Conservation (phyloP, 164 flowering plant genomes). For the Chimonanthus praecox region DNA sequence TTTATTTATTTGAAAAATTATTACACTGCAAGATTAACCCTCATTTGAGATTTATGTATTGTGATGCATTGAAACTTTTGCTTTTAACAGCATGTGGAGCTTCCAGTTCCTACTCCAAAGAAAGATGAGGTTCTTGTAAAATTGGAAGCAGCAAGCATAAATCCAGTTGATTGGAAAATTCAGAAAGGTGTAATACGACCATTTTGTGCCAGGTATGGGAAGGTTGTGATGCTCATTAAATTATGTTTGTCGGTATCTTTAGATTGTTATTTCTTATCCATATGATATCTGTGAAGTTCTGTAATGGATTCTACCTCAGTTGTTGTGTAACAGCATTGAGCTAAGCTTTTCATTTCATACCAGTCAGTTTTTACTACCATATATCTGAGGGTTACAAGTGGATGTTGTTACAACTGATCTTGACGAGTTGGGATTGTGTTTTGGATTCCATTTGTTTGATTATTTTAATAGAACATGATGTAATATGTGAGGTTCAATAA, state of each 20-base stretch:
- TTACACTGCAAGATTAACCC: neutral
- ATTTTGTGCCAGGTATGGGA: slow-evolving; percentile 16
- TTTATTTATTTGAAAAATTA: too few relatives aligned
- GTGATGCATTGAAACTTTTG: neutral
- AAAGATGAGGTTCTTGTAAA: slow-evolving; percentile 18
- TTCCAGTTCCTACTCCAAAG: slow-evolving; percentile 22
- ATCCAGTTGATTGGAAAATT: slow-evolving; percentile 21
- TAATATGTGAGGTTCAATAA: too few relatives aligned
- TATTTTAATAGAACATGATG: too few relatives aligned
- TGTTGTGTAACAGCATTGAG: neutral
- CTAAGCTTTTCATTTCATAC: neutral
- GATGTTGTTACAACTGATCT: too few relatives aligned
- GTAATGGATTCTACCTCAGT: neutral
- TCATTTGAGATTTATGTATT: neutral
- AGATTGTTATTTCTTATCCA: neutral
- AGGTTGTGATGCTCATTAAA: neutral
- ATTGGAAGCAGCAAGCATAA: slow-evolving; percentile 20
- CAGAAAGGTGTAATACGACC: slow-evolving; percentile 18
- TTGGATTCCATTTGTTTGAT: too few relatives aligned
- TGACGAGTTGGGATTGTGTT: too few relatives aligned
- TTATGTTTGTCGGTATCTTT: too few relatives aligned
- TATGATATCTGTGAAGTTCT: neutral
- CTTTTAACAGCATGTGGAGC: slow-evolving; percentile 18
- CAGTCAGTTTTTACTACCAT: neutral
- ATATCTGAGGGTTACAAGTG: too few relatives aligned